Base-by-base conservation (phyloP, 1,284 basidiomycete species). In the Ganoderma meredithae region DNA sequence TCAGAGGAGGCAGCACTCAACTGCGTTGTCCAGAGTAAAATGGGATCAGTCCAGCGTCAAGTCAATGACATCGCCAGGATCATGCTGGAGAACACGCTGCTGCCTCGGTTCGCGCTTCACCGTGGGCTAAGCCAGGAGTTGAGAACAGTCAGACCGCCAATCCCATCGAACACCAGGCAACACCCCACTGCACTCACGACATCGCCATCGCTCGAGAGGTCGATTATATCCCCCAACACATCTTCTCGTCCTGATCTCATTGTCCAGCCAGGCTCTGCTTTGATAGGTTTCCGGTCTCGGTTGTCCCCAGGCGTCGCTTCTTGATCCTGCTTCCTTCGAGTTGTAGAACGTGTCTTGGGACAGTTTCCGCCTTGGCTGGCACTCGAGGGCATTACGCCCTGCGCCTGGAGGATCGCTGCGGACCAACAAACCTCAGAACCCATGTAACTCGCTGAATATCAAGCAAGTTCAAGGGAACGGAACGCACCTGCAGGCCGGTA, bases 1-100 rank as follows among this genome's bases (percentile, higher is more conserved):
- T 2, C n/a, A 49, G 10, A 62, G 13, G 10, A 22, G 22, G 25
- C 25, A 13, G 22, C 47, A 49, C 47, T 49, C 22, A 44, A 15
- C 43, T 22, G 31, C 33, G 22, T 33, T 22, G 25, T 59, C n/a
- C 60, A 49, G 1, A n/a, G 22, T n/a, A 9, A 7, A 10, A 60
- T 43, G 1, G 36, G 17, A 0, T 62, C 41, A 66, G 27, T 72
- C 71, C 53, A 66, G 39, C 5, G 71, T 72, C 36, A 72, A 55
- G 44, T 72, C 71, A 9, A 72, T 72, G 40, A 72, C 61, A 40
- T 70, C 69, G 64, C 60, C 60, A 1, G 69, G 67, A 31, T 70
- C 71, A 44, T 59, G 40, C 60, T 63, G 59, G n/a, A 49, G 9
- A 17, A 17, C 40, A 15, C 25, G 22, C 13, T 31, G 40, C 22